Base-by-base conservation (phyloP, 768 basidiomycete genomes). In the Ramaria rubella region DNA sequence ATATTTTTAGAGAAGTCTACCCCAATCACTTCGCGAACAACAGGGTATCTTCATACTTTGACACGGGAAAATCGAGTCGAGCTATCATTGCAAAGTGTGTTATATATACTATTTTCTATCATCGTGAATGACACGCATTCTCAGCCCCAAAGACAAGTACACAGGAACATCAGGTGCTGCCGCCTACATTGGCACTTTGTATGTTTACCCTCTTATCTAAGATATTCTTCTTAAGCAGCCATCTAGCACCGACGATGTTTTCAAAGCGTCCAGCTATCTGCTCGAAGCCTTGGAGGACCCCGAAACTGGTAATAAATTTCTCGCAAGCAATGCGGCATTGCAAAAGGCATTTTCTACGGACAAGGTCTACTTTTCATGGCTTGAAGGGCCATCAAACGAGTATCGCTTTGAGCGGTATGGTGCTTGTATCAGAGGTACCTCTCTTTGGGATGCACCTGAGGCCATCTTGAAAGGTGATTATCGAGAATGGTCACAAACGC, bases 21-120 rank as follows among this genome's bases (percentile, higher is more conserved):
- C 87, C 87, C 2, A 78, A 90, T 63, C 80, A 83, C 4, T 92
- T 91, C 62, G 75, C 86, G 8, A 75, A 81, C 52, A 91, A 85
- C 62, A 78, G 87, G 36, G 75, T 89, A 54, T 83, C 84, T 3
- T 82, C 83, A 6, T 70, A 83, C 14, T 70, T 90, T 4, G 87
- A 90, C 63, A 82, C 81, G 0, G 86, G 88, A 7, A 85, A 85
- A 66, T 66, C 70, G 3, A 70, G 81, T 33, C 64, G 73, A 9
- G 73, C 79, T 1, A 64, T 87, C 23, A 73, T 75, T 42, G 65
- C 75, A 60, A 69, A 71, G 85, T 86, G 49, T 14, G 71, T 65
- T 19, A 29, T 24, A 27, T 34, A 50, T 17, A 38, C 31, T 36
- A 21, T 53, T 30, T 27, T 54, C 49, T 36, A 49, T 21, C 31